These are phyloP conservation scores for Echium plantagineum DNA, from an alignment of 257 asterid genomes.

Conservation along the genomic window DNA sequence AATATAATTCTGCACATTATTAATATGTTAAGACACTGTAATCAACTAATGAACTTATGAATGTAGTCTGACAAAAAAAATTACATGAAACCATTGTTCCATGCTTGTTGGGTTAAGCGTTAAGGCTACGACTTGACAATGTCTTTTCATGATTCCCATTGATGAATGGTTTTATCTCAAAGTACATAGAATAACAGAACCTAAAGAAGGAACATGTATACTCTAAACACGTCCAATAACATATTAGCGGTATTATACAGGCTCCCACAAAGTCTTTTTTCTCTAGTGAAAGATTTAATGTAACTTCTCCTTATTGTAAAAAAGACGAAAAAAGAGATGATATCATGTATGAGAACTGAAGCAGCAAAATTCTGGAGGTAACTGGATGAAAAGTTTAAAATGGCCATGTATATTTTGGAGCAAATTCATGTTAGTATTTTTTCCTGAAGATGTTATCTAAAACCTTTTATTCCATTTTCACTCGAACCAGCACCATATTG, in stretches of 20 bases:
- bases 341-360: background rate
- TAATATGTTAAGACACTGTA: constrained; percentile 10
- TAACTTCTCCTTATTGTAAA: too few relatives aligned
- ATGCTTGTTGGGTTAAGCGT: background rate
- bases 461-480: background rate
- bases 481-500: background rate
- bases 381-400: background rate
- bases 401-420: background rate
- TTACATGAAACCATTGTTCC: too few relatives aligned
- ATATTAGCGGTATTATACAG: too few relatives aligned
- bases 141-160: too few relatives aligned
- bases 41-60: background rate
- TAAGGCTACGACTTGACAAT: too few relatives aligned
- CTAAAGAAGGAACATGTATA: too few relatives aligned
- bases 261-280: too few relatives aligned
- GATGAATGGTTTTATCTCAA: too few relatives aligned
- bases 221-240: too few relatives aligned
- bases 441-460: background rate
- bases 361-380: background rate
- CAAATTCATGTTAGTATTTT: background rate
- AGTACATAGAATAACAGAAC: too few relatives aligned
- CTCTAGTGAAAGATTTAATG: background rate
- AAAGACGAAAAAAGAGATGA: too few relatives aligned
- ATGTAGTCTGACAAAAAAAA: background rate
- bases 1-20: constrained; percentile 32